Evolutionary conservation across 805 yeast genomes (phyloP).

Genomic region (Teunomyces pallodes): DNA sequence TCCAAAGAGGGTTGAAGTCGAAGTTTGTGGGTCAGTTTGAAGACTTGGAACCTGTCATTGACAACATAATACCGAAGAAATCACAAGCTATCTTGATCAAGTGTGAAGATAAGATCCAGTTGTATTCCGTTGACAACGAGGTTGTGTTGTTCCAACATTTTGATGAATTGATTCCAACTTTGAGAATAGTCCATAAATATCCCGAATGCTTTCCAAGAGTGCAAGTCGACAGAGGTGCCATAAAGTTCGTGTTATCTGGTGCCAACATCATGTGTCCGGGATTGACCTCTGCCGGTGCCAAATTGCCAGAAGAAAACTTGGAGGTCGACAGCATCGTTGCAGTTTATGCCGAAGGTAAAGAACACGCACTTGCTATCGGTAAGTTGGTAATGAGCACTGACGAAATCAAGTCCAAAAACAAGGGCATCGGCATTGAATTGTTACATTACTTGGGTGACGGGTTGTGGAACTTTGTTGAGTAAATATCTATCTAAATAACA

Average conservation of each 20-base stretch:
- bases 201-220: conserved; percentile 83
- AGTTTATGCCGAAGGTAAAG: conserved; percentile 90
- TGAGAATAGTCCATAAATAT: conserved; percentile 73
- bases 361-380: conserved; percentile 88
- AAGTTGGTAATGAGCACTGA: conserved; percentile 82
- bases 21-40: conserved; percentile 75
- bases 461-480: conserved; percentile 64
- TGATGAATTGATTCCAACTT: conserved; percentile 72
- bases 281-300: conserved; percentile 80
- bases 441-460: conserved; percentile 88
- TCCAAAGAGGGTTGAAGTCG: conserved; percentile 82
- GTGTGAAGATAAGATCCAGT: conserved; percentile 85
- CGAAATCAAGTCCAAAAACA: conserved; percentile 77
- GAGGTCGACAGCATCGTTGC: conserved; percentile 71
- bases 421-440: conserved; percentile 87
- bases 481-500: conserved; percentile 14
- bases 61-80: conserved; percentile 84
- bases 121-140: conserved; percentile 70
- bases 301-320: conserved; percentile 69
- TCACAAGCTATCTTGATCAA: conserved; percentile 75
- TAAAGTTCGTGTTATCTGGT: conserved; percentile 91
- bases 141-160: conserved; percentile 79
- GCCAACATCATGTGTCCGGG: conserved; percentile 98
- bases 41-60: conserved; percentile 70
- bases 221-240: conserved; percentile 94